Evolutionary conservation across 1,284 basidiomycete species (phyloP), one percentile per base, ranked within the genome.

Genomic region (Ustilago crameri): DNA sequence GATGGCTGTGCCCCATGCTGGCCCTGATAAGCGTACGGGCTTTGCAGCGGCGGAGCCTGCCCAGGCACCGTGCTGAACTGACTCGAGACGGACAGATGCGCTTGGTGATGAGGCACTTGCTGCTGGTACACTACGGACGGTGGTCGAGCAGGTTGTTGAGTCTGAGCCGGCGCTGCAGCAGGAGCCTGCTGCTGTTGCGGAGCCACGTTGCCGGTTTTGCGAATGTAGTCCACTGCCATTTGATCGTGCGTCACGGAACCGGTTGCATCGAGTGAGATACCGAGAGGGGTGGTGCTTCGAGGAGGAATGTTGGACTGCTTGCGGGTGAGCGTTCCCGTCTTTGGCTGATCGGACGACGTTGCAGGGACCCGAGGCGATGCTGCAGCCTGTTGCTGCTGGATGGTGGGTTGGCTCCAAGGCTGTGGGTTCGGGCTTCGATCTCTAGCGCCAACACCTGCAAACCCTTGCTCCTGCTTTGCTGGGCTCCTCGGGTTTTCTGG

Each of bases 181-280:
- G 24, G 30, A 55, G 45, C 76, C 18, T 76, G 75, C 35, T 58
- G 63, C 48, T 63, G 71, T 37, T 88, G 88, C 0, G 91, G 91
- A 65, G 90, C 91, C 0, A 87, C 86, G 61, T 86, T 87, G 40
- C 88, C 82, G 4, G 84, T 80, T n/a, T 83, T 63, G 9, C 68
- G 54, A 61, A 79, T 74, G 69, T 86, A 87, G 43, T 85, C 83
- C 44, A 87, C 86, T 0, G 91, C 91, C 89, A 93, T 90, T 47
- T 89, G 87, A 84, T 95, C 92, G 71, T 90, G 88, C 22, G 90
- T 86, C 10, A 94, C 92, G 15, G 89, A 88, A 9, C 93, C 93
- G 53, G 85, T 88, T 2, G 90, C 89, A 78, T 92, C 91, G 17
- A 94, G 85, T 10, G 88, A 86, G 68, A 95, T 93, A 1, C 93